A percentile compares a stretch with the other conserved stretches of the same genome.
These are phyloP conservation scores for Nakazawaea ishiwadae DNA, from an alignment of 805 yeast species.

Conservation along the genomic window DNA sequence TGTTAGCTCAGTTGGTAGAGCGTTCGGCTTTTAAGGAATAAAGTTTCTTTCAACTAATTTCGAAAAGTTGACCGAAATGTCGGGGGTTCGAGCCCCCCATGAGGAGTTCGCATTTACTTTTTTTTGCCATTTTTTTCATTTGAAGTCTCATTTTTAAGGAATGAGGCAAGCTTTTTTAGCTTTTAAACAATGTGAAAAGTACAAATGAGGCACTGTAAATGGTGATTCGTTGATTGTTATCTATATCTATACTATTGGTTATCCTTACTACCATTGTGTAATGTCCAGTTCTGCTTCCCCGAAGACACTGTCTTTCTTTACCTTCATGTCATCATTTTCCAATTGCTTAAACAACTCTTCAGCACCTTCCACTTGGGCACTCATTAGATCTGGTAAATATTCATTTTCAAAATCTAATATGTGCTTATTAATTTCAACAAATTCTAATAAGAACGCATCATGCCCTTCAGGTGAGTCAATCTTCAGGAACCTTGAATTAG, in stretches of 20 bases:
- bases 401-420: constrained; percentile 61
- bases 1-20: constrained; percentile 66
- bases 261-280: constrained; percentile 85
- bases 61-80: constrained; percentile 13
- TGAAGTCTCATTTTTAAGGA: too few species aligned
- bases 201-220: too few species aligned
- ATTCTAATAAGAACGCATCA: constrained; percentile 92
- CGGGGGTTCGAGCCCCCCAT: constrained; percentile 14
- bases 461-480: constrained; percentile 95
- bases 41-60: constrained; percentile 9
- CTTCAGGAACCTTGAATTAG: constrained; percentile 60
- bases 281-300: constrained; percentile 92
- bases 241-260: too few species aligned
- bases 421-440: constrained; percentile 69
- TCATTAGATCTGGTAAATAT: constrained; percentile 56
- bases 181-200: too few species aligned
- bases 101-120: constrained; percentile 11
- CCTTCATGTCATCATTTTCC: constrained; percentile 28
- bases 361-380: constrained; percentile 38
- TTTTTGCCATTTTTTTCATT: too few species aligned
- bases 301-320: constrained; percentile 64
- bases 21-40: constrained; percentile 55
- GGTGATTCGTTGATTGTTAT: too few species aligned
- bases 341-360: constrained; percentile 41
- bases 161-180: too few species aligned